Evolutionary conservation across 257 asterid genomes (phyloP).

Genomic region (Nemophila menziesii): DNA sequence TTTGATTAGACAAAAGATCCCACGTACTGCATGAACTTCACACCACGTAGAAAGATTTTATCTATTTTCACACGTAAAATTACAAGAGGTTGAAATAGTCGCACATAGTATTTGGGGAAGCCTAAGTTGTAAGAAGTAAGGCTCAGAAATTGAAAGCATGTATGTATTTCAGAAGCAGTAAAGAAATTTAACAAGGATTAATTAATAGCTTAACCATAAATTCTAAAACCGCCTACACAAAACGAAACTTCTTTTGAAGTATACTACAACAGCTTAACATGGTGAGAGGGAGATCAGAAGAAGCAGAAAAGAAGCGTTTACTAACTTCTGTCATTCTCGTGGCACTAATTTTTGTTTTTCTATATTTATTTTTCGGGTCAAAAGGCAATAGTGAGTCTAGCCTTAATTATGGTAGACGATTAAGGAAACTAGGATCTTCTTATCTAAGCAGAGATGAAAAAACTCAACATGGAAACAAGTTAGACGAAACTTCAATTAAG

Average conservation of each 20-base stretch:
- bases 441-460: conserved; percentile 87
- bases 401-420: conserved; percentile 72
- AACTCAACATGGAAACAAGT: conserved; percentile 48
- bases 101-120: too few relatives aligned
- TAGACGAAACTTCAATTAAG: conserved; percentile 31
- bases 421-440: conserved; percentile 79
- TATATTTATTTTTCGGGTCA: conserved; percentile 63
- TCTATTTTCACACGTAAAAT: too few relatives aligned
- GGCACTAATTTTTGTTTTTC: conserved; percentile 37
- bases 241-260: conserved; percentile 11
- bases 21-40: too few relatives aligned
- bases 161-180: too few relatives aligned
- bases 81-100: too few relatives aligned
- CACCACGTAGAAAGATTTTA: too few relatives aligned
- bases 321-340: conserved; percentile 39
- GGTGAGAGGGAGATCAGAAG: conserved; percentile 76
- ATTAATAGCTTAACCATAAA: too few relatives aligned
- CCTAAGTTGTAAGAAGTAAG: too few relatives aligned
- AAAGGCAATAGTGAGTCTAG: conserved; percentile 79
- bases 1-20: conserved; percentile 7
- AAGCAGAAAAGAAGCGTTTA: conserved; percentile 58
- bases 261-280: conserved; percentile 22
- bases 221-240: too few relatives aligned
- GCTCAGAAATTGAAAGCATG: too few relatives aligned
- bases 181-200: too few relatives aligned